These are phyloP conservation scores for Ophiostoma tasmaniense DNA, from an alignment of 2,329 filamentous ascomycete genomes.

Conservation along the genomic window DNA sequence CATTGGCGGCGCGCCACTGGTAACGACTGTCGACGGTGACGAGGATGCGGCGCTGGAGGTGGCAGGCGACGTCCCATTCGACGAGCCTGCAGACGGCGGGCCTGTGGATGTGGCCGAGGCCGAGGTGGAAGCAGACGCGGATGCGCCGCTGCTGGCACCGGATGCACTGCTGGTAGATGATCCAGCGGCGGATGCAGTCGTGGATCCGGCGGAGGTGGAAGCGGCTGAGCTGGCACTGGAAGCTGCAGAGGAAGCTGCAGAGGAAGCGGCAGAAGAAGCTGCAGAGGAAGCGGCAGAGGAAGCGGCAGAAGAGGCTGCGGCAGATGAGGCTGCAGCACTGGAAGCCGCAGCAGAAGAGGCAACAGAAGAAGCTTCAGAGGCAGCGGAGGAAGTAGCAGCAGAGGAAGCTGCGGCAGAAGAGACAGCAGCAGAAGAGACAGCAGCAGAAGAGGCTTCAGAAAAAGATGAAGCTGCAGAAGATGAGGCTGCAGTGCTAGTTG, in stretches of 20 bases:
- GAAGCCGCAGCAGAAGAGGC: not conserved
- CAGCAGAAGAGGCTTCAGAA: not conserved
- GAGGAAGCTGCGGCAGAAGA: not conserved
- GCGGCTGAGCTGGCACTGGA: not conserved
- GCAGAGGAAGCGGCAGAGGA: not conserved
- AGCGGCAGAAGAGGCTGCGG: not conserved
- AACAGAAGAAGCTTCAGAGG: not conserved
- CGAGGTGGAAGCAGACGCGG: not conserved
- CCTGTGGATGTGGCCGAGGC: not conserved
- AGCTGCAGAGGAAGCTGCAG: not conserved
- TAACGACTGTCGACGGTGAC: not conserved
- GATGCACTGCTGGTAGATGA: not conserved
- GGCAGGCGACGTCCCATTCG: not conserved
- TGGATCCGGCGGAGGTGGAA: not conserved
- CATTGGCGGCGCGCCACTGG: not conserved
- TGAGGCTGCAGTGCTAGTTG: not conserved
- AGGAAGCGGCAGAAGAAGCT: not conserved
- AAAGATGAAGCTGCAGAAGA: not conserved
- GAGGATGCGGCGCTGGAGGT: not conserved
- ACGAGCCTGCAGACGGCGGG: not conserved
- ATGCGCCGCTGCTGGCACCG: not conserved
- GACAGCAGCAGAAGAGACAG: not conserved
- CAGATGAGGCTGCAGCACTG: too few relatives aligned
- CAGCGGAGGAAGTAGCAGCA: not conserved
- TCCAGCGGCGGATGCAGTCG: not conserved